Evolutionary conservation across 108 stramenopile species (phyloP), one percentile per base, ranked within the genome.

Genomic region (Nitzschia inconspicua): DNA sequence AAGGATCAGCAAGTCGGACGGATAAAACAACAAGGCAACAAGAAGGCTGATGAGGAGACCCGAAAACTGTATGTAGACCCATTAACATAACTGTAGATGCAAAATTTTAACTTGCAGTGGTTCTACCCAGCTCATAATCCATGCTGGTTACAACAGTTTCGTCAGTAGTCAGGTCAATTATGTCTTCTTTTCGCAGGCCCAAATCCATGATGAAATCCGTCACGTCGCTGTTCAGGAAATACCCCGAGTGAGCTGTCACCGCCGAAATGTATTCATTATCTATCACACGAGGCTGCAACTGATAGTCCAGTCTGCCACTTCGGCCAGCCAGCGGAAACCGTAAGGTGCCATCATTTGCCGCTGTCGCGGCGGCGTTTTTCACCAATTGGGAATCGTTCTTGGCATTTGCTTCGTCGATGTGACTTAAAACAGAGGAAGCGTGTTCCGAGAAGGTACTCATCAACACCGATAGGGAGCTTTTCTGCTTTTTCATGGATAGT

Each of bases 201-300:
- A 70, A 39, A 47, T 80, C 74, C 35, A 89, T 82, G 20, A 84
- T 56, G 54, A 86, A 89, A 37, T 83, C 88, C 43, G 82, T 56
- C 0, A 89, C 43, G 57, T 89, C 88, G 1, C 69, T 72, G 48
- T 89, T 81, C 3, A 30, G 31, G 41, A 83, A 89, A 53, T 89
- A 89, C 4, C 58, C 59, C 14, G 76, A 70, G 72, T 89, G 84
- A 9, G 84, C 85, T 30, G 78, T 67, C 13, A 89, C 83, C 28
- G 84, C 88, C 3, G 83, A 82, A 18, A 86, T 35, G 62, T 89
- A 93, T 63, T 88, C 86, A 56, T 85, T 88, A 44, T 88, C 88
- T 42, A 89, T 81, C 3, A 89, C 74, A 14, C 80, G 80, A 0
- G 82, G 80, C 44, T 89, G 91, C 0, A 88, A 63, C 43, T 83